Conservation (phyloP, 805 yeast species). For the Limtongia smithiae region DNA sequence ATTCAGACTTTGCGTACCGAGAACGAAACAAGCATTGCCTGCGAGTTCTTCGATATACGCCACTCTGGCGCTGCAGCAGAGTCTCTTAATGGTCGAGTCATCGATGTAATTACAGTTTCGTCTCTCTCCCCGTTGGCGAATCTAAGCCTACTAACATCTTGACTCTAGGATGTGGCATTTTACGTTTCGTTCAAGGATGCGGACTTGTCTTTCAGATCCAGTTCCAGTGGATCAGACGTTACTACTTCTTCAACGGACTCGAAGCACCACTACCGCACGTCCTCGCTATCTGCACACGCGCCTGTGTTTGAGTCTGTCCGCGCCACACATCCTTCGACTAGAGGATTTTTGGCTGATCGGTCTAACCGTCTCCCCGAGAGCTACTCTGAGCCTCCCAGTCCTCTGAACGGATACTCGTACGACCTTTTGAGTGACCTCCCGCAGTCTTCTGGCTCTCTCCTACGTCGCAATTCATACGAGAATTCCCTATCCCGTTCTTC, state of each 20-base stretch:
- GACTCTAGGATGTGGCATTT: slow-evolving; percentile 15
- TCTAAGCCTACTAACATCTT: neutral
- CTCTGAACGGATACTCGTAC: slow-evolving; percentile 5
- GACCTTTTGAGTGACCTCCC: slow-evolving; percentile 1
- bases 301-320: slow-evolving; percentile 17
- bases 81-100: slow-evolving; percentile 30
- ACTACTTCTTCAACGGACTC: neutral
- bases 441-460: neutral
- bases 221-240: neutral
- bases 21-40: slow-evolving; percentile 28
- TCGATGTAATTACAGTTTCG: slow-evolving; percentile 25
- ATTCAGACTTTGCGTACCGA: slow-evolving; percentile 23
- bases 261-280: neutral
- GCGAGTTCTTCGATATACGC: slow-evolving; percentile 40
- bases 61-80: slow-evolving; percentile 37
- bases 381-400: slow-evolving; percentile 18
- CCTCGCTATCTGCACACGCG: slow-evolving; percentile 17
- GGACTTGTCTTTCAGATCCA: neutral
- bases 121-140: neutral
- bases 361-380: slow-evolving; percentile 2
- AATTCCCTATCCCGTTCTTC: neutral
- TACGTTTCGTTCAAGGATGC: slow-evolving; percentile 12
- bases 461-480: slow-evolving; percentile 9
- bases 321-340: neutral
- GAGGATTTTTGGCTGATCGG: neutral